Percentiles rank a stretch among this genome's conserved stretches.
Evolutionary conservation across 805 yeast species (phyloP).

Genomic region (Metschnikowia kofuensis): DNA sequence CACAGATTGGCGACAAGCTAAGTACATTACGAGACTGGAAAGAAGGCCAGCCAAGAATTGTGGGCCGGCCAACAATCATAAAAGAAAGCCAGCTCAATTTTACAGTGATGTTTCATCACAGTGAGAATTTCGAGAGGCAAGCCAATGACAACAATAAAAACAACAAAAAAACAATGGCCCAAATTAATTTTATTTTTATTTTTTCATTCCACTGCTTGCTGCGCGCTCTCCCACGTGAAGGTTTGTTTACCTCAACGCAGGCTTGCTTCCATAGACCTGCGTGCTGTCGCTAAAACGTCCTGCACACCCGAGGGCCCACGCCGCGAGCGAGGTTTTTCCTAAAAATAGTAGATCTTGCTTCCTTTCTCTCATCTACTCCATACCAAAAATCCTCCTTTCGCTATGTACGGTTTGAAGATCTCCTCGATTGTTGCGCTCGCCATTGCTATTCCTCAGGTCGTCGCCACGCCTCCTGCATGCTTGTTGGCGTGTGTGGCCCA

Average conservation of each 20-base stretch:
- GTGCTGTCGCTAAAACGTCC: conserved; percentile 6
- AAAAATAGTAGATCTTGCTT: background rate
- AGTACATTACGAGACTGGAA: too few relatives aligned
- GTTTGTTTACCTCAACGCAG: background rate
- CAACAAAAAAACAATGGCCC: background rate
- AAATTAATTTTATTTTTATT: too few relatives aligned
- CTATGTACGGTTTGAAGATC: conserved; percentile 16
- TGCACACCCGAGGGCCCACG: conserved; percentile 1
- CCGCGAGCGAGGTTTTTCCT: conserved; percentile 3
- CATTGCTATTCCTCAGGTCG: conserved; percentile 43
- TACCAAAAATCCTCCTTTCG: background rate
- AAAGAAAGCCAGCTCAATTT: too few relatives aligned
- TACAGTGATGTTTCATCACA: too few relatives aligned
- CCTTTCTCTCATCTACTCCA: background rate
- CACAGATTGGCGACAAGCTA: too few relatives aligned
- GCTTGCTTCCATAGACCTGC: background rate
- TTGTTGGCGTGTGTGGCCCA: conserved; percentile 81
- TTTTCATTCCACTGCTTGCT: background rate
- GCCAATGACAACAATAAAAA: too few relatives aligned
- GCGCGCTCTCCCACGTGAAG: background rate
- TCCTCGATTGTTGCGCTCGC: conserved; percentile 29
- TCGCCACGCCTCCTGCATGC: conserved; percentile 89
- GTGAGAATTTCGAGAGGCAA: too few relatives aligned
- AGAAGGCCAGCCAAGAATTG: too few relatives aligned
- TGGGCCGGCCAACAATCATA: too few relatives aligned